Evolutionary conservation across 495 filamentous ascomycete genomes (phyloP), one percentile per base, ranked within the genome.

Genomic region (Beverwykella pulmonaria): DNA sequence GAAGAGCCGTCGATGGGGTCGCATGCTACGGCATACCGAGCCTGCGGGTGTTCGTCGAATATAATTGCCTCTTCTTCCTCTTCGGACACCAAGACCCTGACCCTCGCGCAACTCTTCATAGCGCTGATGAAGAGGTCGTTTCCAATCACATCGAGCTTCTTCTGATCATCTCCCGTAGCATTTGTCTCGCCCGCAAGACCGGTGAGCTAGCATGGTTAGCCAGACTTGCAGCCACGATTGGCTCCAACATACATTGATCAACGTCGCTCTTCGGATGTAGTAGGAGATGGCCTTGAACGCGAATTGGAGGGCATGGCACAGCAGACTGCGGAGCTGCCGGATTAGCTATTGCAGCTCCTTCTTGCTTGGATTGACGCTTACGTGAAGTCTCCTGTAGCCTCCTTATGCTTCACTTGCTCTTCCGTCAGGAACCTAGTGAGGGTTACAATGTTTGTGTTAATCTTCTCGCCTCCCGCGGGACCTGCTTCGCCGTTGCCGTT

Each of bases 201-300:
- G 36, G 91, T 92, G 46, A 98, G 86, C 77, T 81, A 70, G 17
- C 30, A 32, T 20, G 30, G 6, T 39, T 65, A 30, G 69, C 63
- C 54, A 26, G 52, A 34, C n/a, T 22, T 15, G 53, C 25, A 22
- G 34, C 22, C 12, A 60, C 20, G 15, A 14, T 14, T n/a, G 30
- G 41, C 17, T 19, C 19, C 26, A 6, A 71, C 79, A 58, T 60
- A 82, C 76, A 82, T 97, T 97, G 78, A 97, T 96, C 53, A 98
- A 82, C n/a, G 92, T 93, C 27, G 94, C 93, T 76, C 94, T 87
- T 72, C 94, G 92, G 80, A 98, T 98, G 82, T 97, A 98, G 85
- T 98, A 96, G 69, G 94, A 93, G 78, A 98, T 98, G 59, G 90
- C 93, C 82, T 98, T 98, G 87, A 98, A 98, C 71, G 94, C 91